Conservation (phyloP, 371 early-diverging fungal species). For the Saksenaea oblongispora region DNA sequence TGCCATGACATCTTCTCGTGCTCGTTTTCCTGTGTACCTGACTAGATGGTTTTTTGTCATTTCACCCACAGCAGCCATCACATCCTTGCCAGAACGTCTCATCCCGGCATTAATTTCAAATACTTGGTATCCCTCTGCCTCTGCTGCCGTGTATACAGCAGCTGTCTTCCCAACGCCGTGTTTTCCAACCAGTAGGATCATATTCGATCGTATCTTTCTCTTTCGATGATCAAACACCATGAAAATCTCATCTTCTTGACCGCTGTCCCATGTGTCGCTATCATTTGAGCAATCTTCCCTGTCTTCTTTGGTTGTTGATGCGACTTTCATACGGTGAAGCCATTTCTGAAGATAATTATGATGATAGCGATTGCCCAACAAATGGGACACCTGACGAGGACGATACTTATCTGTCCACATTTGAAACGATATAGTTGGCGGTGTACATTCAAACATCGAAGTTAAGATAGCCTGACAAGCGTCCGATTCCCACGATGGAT, state of each 20-base stretch:
- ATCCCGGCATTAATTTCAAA: constrained; percentile 76
- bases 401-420: constrained; percentile 42
- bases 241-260: constrained; percentile 4
- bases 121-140: constrained; percentile 70
- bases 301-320: constrained; percentile 14
- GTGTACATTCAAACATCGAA: neutral
- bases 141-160: constrained; percentile 74
- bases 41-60: constrained; percentile 75
- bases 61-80: constrained; percentile 66
- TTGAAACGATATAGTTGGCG: neutral
- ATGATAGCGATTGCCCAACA: constrained; percentile 29
- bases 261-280: neutral
- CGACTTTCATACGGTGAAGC: constrained; percentile 42
- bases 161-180: constrained; percentile 80
- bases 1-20: constrained; percentile 3
- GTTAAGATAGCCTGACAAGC: constrained; percentile 8
- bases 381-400: constrained; percentile 20
- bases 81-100: constrained; percentile 71
- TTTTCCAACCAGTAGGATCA: constrained; percentile 71
- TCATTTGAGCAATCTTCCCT: neutral
- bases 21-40: constrained; percentile 9
- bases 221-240: constrained; percentile 6
- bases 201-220: constrained; percentile 49
- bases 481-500: constrained; percentile 6
- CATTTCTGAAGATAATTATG: constrained; percentile 33